These are phyloP conservation scores for Gautieria morchelliformis DNA, from an alignment of 768 basidiomycete species.

Conservation along the genomic window DNA sequence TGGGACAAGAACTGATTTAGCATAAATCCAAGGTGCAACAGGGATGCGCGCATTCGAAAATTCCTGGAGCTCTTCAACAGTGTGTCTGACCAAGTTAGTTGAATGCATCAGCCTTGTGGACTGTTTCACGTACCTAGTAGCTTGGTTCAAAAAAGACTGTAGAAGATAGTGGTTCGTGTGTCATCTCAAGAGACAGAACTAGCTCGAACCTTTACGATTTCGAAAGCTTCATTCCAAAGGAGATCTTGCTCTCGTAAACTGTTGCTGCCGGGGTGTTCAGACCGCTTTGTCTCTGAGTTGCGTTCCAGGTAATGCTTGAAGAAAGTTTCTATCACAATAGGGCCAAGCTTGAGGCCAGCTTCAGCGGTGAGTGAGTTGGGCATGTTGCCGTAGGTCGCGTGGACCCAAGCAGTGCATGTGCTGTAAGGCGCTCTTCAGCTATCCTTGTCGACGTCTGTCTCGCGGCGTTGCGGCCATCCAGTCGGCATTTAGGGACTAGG, in stretches of 20 bases:
- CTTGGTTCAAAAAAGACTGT: slow-evolving; percentile 66
- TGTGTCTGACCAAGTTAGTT: slow-evolving; percentile 42
- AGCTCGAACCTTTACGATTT: slow-evolving; percentile 53
- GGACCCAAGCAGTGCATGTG: not conserved
- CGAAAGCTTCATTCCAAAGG: slow-evolving; percentile 74
- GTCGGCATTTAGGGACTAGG: too few relatives aligned
- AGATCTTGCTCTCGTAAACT: slow-evolving; percentile 56
- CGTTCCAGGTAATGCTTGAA: slow-evolving; percentile 79
- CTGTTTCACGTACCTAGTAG: slow-evolving; percentile 45
- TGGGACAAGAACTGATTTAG: slow-evolving; percentile 63
- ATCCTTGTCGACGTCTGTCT: too few relatives aligned
- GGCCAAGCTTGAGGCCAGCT: slow-evolving; percentile 57
- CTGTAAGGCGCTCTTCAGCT: too few relatives aligned
- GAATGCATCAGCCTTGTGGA: not conserved
- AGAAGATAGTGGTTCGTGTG: not conserved
- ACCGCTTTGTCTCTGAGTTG: slow-evolving; percentile 23
- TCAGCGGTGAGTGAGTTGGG: slow-evolving; percentile 51
- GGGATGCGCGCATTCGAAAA: slow-evolving; percentile 65
- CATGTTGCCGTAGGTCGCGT: not conserved
- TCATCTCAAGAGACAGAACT: not conserved
- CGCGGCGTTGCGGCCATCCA: too few relatives aligned
- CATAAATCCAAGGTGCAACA: slow-evolving; percentile 75
- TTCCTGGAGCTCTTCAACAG: slow-evolving; percentile 76
- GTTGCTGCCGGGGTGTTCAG: slow-evolving; percentile 23
- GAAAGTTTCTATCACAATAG: slow-evolving; percentile 66